Base-by-base conservation (phyloP, 306 rosid species). In the Quercus agrifolia region DNA sequence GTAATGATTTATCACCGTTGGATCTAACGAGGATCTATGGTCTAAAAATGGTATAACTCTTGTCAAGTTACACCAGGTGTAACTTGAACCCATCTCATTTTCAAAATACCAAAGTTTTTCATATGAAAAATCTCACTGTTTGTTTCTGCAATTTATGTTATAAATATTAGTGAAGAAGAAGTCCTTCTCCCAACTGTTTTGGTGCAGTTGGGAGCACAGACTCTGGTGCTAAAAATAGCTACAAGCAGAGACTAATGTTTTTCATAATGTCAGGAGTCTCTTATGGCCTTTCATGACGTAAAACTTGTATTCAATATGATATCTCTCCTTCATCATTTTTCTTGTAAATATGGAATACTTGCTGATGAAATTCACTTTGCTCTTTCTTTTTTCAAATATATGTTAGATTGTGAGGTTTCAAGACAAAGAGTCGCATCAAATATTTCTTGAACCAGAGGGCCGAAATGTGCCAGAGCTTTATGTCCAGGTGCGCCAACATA, bases 391-490 rank as follows among this genome's bases (percentile, higher is more conserved):
- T 61, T 27, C 54, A 49, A 30, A 14, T 63, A 63, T 17, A 28
- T 28, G 35, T 79, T 85, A 94, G 99, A 92, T 92, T 79, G 97
- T 94, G 56, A 88, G 97, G 78, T 94, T 94, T 77, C 83, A 91
- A 86, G 99, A 94, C 80, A 94, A 91, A 70, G 99, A 94, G 80
- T 94, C 99, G 14, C 99, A 94, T 87, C 97, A 92, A 81, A 85
- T 94, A 73, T 94, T 94, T 90, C 99, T 94, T 89, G 99, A 94
- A 85, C 99, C 99, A 5, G 99, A 94, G 91, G 99, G 97, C 71
- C 90, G 99, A 38, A 76, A 79, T 81, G 97, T 94, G 83, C 97
- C 97, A 35, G 99, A 94, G 88, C 93, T 94, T 64, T 94, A 94
- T 83, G 99, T 94, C 79, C 99, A 94, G 91, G 99, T 94, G 80